These are phyloP conservation scores for Podospora appendiculata DNA, from an alignment of 495 filamentous ascomycete species.

Conservation along the genomic window DNA sequence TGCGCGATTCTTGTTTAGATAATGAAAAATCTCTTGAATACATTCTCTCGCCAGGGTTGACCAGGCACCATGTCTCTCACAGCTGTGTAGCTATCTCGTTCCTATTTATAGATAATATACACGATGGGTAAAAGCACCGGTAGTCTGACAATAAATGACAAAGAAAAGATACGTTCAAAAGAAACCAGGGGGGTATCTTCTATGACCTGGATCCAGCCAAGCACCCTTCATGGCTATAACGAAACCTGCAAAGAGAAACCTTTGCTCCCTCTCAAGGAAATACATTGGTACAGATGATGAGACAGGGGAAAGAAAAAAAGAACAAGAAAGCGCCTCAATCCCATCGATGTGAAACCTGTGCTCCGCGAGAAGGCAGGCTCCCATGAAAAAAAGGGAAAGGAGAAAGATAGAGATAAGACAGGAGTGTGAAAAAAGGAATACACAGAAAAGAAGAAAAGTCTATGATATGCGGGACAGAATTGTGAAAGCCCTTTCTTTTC, in stretches of 20 bases:
- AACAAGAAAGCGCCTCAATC: background rate
- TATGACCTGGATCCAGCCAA: slow-evolving; percentile 42
- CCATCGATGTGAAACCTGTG: background rate
- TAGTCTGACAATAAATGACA: background rate
- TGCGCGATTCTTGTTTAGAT: background rate
- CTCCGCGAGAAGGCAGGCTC: background rate
- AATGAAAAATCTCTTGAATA: background rate
- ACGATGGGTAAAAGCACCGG: background rate
- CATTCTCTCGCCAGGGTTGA: background rate
- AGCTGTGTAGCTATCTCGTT: background rate
- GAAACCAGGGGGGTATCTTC: slow-evolving; percentile 38
- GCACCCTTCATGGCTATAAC: slow-evolving; percentile 14
- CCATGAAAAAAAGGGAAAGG: slow-evolving; percentile 7
- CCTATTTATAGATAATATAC: background rate
- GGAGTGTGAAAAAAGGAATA: slow-evolving; percentile 19
- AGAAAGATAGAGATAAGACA: background rate
- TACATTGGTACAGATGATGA: background rate
- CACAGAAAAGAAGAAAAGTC: slow-evolving; percentile 34
- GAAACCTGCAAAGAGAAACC: background rate
- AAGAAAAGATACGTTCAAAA: slow-evolving; percentile 15
- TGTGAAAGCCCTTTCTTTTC: slow-evolving; percentile 24
- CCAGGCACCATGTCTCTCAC: background rate
- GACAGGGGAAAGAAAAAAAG: background rate
- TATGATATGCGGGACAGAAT: slow-evolving; percentile 27
- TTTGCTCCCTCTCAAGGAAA: background rate